These are phyloP conservation scores for Hawksworthiomyces lignivorus DNA, from an alignment of 2,329 filamentous ascomycete genomes.

Conservation along the genomic window DNA sequence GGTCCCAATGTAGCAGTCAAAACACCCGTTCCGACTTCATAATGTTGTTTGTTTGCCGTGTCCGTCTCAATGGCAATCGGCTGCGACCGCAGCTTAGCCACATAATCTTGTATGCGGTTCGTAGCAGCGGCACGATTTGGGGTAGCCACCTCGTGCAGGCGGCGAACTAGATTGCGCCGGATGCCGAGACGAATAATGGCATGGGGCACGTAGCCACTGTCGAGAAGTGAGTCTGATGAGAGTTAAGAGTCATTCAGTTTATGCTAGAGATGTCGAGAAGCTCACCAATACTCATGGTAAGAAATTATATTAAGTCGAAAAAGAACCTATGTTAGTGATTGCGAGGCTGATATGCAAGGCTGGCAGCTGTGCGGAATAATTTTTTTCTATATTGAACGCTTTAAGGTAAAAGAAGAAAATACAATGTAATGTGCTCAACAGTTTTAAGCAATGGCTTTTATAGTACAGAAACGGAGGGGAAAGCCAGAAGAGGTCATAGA, in stretches of 20 bases:
- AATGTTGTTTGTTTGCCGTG: conserved; percentile 61
- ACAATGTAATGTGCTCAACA: too few relatives aligned
- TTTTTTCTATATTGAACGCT: too few relatives aligned
- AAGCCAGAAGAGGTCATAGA: too few relatives aligned
- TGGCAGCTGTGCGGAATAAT: too few relatives aligned
- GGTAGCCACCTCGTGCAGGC: conserved; percentile 45
- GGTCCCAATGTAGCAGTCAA: conserved; percentile 54
- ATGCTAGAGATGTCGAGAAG: too few relatives aligned
- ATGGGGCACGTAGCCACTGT: conserved; percentile 58
- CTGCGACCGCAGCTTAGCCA: conserved; percentile 47
- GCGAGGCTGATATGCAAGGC: too few relatives aligned
- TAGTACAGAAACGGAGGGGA: too few relatives aligned
- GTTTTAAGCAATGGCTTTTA: too few relatives aligned
- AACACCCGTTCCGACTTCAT: conserved; percentile 62
- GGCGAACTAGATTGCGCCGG: conserved; percentile 55
- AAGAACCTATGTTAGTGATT: too few relatives aligned
- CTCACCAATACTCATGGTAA: too few relatives aligned
- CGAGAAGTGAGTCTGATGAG: conserved; percentile 46
- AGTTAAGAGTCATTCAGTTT: neutral
- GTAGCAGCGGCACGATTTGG: conserved; percentile 21
- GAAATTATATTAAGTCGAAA: too few relatives aligned
- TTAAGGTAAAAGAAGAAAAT: too few relatives aligned
- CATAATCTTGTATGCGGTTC: conserved; percentile 50
- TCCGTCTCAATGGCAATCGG: conserved; percentile 63
- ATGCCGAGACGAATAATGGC: conserved; percentile 57